Evolutionary conservation across 257 asterid genomes (phyloP).

Genomic region (Penstemon newberryi): DNA sequence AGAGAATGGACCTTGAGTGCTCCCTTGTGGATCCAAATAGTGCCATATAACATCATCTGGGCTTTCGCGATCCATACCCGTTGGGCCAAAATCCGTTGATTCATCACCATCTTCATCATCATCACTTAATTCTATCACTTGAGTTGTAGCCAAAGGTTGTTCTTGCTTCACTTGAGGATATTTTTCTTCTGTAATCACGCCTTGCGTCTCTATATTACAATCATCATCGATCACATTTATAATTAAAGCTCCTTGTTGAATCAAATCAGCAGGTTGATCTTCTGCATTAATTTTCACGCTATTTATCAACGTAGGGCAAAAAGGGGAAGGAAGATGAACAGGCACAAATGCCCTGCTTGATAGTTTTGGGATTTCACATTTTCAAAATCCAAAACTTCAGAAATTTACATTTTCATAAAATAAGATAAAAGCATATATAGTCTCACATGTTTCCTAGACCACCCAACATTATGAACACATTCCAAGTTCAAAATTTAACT

Average conservation of each 20-base stretch:
- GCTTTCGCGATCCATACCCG: background rate
- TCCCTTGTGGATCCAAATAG: constrained; percentile 70
- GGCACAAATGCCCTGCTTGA: too few relatives aligned
- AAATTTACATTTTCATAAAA: too few relatives aligned
- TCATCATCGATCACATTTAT: background rate
- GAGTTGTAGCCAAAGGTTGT: background rate
- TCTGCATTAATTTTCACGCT: constrained; percentile 24
- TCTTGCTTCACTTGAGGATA: constrained; percentile 20
- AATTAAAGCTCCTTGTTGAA: constrained; percentile 19
- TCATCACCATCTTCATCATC: constrained; percentile 46
- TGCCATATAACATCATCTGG: constrained; percentile 42
- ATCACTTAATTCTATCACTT: constrained; percentile 59
- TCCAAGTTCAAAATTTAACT: too few relatives aligned
- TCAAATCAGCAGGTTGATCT: constrained; percentile 23
- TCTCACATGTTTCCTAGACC: too few relatives aligned
- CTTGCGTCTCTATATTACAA: constrained; percentile 17
- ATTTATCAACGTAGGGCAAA: background rate
- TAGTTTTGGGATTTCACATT: too few relatives aligned
- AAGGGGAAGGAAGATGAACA: background rate
- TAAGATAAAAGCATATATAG: too few relatives aligned
- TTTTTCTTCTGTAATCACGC: constrained; percentile 8
- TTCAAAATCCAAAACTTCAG: background rate
- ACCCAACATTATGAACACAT: too few relatives aligned
- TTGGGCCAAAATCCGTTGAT: background rate
- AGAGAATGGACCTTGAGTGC: constrained; percentile 68